Conservation (phyloP, 352 stramenopile genomes). For the Phytophthora cactorum region DNA sequence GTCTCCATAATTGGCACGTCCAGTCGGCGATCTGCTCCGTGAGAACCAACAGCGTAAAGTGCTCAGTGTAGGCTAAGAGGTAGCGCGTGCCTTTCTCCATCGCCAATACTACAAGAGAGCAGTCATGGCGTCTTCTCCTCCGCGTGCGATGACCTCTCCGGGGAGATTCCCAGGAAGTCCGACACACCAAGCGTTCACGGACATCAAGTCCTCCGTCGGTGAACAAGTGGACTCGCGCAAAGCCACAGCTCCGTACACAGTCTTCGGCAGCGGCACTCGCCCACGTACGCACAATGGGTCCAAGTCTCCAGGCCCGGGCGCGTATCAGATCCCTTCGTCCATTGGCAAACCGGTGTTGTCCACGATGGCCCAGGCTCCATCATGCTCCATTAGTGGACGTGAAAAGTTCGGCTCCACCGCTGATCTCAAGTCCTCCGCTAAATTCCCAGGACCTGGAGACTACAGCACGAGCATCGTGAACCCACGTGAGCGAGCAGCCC, state of each 20-base stretch:
- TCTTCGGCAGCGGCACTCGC: conserved; percentile 72
- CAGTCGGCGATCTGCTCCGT: conserved; percentile 5
- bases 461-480: conserved; percentile 76
- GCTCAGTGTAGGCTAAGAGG: background rate
- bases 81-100: background rate
- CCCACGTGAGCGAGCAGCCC: conserved; percentile 62
- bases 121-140: conserved; percentile 44
- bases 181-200: conserved; percentile 45
- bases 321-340: conserved; percentile 73
- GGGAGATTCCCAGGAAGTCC: conserved; percentile 41
- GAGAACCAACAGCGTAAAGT: conserved; percentile 18
- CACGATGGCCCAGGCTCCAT: conserved; percentile 59
- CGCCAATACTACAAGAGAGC: background rate
- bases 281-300: conserved; percentile 50
- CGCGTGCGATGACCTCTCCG: conserved; percentile 38
- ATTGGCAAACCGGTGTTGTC: conserved; percentile 77
- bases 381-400: conserved; percentile 74
- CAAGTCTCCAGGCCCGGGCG: conserved; percentile 69
- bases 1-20: conserved; percentile 13
- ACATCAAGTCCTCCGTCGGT: conserved; percentile 75
- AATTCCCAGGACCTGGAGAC: conserved; percentile 65
- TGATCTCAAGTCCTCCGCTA: conserved; percentile 51
- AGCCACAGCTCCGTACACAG: conserved; percentile 60
- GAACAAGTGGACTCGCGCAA: conserved; percentile 82
- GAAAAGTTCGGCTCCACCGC: conserved; percentile 82